Percentiles rank a stretch among this genome's conserved stretches.
These are phyloP conservation scores for Xylaria flabelliformis DNA, from an alignment of 495 filamentous ascomycete genomes.

Conservation along the genomic window DNA sequence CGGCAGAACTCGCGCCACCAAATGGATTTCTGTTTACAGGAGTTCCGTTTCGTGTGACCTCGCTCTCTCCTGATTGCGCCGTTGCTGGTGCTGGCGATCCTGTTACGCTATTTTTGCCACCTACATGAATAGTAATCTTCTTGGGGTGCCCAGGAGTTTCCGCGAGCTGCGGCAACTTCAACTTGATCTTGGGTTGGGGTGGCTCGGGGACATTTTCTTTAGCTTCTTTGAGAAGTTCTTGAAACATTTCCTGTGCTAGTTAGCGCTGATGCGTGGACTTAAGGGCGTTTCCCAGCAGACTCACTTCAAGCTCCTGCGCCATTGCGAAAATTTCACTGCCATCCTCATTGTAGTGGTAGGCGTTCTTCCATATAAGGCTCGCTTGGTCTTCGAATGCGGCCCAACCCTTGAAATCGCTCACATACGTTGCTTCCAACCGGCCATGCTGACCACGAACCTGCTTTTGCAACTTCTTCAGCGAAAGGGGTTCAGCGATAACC, in stretches of 20 bases:
- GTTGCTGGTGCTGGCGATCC: constrained; percentile 62
- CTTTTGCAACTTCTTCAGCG: constrained; percentile 73
- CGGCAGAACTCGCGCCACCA: constrained; percentile 31
- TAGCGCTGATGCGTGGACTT: background rate
- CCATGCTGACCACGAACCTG: constrained; percentile 71
- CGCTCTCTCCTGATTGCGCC: constrained; percentile 47
- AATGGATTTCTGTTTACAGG: constrained; percentile 35
- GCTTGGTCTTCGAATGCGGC: constrained; percentile 77
- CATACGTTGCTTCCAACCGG: constrained; percentile 65
- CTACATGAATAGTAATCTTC: constrained; percentile 63
- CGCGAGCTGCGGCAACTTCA: constrained; percentile 62
- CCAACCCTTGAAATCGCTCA: constrained; percentile 79
- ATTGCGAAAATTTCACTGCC: constrained; percentile 76
- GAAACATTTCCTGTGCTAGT: constrained; percentile 64
- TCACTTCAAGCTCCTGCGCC: constrained; percentile 77
- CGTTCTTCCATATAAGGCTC: constrained; percentile 83
- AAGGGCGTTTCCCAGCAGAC: constrained; percentile 21
- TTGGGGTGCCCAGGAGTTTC: constrained; percentile 49
- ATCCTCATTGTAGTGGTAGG: constrained; percentile 87
- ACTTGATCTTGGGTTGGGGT: constrained; percentile 74
- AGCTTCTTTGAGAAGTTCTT: constrained; percentile 68
- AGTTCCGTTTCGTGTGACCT: constrained; percentile 39
- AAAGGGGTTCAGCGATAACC: constrained; percentile 75
- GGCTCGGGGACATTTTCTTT: constrained; percentile 69
- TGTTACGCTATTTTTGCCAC: constrained; percentile 54